Base-by-base conservation (phyloP, 352 stramenopile genomes). In the Pythium rhizo-oryzae region DNA sequence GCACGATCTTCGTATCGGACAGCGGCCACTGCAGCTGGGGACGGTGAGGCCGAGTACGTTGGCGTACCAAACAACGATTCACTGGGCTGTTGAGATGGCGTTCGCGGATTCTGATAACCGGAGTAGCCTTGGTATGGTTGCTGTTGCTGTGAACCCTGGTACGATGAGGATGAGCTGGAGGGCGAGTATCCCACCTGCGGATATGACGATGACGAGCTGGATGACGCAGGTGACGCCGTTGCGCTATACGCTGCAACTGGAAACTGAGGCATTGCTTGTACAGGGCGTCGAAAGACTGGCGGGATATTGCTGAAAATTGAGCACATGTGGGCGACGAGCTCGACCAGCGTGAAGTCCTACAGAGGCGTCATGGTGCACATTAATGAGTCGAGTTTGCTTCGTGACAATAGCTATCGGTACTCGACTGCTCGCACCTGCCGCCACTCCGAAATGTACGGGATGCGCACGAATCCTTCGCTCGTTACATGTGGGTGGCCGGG, bases 261-360 rank as follows among this genome's bases (percentile, higher is more conserved):
- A 49, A 57, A 67, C 47, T 80, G 63, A 25, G 76, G 70, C 25
- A 67, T 70, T 13, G 75, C 67, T 51, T 86, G 78, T 3, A 79
- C 73, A 11, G 87, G 87, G 19, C 89, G 84, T 46, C 85, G 82
- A 57, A 94, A 96, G 2, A 96, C 89, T 11, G 87, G 89, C 12
- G 89, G 89, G 66, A 93, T 93, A 59, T 89, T 93, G 43, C 89
- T 87, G 60, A 96, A 96, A 47, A 96, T 93, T n/a, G 86, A 95
- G 76, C 89, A 95, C 77, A 95, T 91, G 66, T 94, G 88, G 9
- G 87, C 89, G 4, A 96, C 84, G 18, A 96, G 77, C 61, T 96
- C 89, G 16, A 93, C 81, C 56, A 96, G 63, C 25, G 85, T 96
- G 67, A 87, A 92, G 43, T 96, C 87, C 79, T 90, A 19, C 23